Percentiles rank a stretch among this genome's conserved stretches.
These are phyloP conservation scores for Naegleria lovaniensis DNA, from an alignment of 208 protist genomes.

Conservation along the genomic window DNA sequence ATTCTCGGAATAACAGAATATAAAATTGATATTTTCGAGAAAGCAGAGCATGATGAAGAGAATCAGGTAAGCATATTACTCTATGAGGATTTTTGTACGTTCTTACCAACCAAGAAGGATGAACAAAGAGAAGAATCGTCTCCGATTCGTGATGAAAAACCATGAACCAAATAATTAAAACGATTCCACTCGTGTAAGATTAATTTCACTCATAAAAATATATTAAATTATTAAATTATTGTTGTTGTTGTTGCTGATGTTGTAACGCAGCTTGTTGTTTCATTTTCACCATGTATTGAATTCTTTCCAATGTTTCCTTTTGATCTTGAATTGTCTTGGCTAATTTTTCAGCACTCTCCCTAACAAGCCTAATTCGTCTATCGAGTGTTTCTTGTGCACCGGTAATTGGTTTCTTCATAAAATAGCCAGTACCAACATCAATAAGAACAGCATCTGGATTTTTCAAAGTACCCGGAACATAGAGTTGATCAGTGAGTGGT, in stretches of 20 bases:
- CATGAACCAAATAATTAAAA: background rate
- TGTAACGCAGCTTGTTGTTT: background rate
- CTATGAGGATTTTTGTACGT: background rate
- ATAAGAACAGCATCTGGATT: background rate
- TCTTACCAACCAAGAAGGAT: background rate
- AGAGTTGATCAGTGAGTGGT: background rate
- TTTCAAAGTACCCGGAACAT: background rate
- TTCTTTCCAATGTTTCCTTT: background rate
- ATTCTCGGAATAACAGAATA: background rate
- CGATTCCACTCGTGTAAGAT: too few relatives aligned
- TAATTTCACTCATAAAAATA: too few relatives aligned
- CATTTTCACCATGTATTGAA: background rate
- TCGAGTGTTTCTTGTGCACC: background rate
- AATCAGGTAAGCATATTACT: background rate
- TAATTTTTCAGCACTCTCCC: conserved; percentile 13
- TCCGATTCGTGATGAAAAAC: background rate
- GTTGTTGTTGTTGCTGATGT: background rate
- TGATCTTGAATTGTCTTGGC: background rate
- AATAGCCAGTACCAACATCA: conserved; percentile 27
- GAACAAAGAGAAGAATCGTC: background rate
- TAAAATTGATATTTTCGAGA: background rate
- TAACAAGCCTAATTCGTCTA: background rate
- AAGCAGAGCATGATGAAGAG: background rate
- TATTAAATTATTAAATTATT: background rate
- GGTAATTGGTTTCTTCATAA: background rate